Evolutionary conservation across 148 eudicot species (phyloP).

Genomic region (Vaccinium corymbosum): DNA sequence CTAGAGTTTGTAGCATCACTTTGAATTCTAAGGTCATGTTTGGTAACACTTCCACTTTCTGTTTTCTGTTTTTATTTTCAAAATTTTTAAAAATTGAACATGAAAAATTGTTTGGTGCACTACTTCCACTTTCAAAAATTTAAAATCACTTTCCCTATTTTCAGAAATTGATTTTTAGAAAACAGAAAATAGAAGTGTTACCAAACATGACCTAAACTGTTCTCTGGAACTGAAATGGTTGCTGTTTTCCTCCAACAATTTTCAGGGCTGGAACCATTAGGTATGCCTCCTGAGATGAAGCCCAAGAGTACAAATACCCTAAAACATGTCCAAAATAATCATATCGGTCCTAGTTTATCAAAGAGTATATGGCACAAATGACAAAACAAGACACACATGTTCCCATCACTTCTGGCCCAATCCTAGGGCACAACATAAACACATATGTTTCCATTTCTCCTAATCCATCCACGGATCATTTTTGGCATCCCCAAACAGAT

Average conservation of each 20-base stretch:
- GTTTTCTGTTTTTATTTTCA: too few species aligned
- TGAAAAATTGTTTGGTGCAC: too few species aligned
- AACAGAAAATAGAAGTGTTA: too few species aligned
- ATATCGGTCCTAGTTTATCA: neutral
- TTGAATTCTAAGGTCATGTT: too few species aligned
- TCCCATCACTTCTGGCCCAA: neutral
- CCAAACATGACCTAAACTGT: neutral
- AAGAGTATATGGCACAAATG: neutral
- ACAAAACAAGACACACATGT: neutral
- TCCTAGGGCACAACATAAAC: neutral
- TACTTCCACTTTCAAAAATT: too few species aligned
- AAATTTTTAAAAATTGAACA: too few species aligned
- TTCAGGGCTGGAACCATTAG: conserved; percentile 1
- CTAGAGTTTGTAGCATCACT: too few species aligned
- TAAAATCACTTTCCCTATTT: too few species aligned
- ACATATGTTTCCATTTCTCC: neutral
- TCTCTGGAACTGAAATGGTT: neutral
- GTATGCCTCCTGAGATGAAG: conserved; percentile 6
- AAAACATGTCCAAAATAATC: neutral
- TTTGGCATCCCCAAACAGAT: neutral
- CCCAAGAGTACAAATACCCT: neutral
- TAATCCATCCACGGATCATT: neutral
- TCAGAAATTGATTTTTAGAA: too few species aligned
- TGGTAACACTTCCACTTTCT: too few species aligned
- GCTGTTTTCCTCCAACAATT: neutral